Base-by-base conservation (phyloP, 805 yeast genomes). In the Yarrowia sp. region DNA sequence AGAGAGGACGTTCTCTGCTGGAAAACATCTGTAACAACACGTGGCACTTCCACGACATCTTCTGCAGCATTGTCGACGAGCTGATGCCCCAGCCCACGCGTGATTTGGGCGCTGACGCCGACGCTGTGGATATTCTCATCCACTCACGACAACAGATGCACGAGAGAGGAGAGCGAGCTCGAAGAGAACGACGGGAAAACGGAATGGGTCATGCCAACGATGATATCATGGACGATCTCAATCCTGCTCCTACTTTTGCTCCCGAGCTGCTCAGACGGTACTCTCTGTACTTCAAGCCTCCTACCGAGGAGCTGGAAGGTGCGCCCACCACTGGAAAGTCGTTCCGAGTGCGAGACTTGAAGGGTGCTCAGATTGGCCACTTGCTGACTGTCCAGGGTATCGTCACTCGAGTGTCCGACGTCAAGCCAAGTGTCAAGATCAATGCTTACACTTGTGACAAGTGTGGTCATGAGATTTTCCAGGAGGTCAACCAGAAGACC, bases 401-500 rank as follows among this genome's bases (percentile, higher is more conserved):
- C 69, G 91, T 93, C 59, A 95, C 98, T 9, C 82, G 99, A 69
- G 97, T 92, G 5, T 88, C 96, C 1, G 99, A 95, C 75, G 99
- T 95, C 48, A 93, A 92, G 75, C 99, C 99, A 4, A 81, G 90
- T 6, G 90, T 95, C 8, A 80, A 84, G 67, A 98, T 95, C 63
- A 91, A 88, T 71, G 98, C 99, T 0, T 96, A 93, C 74, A 90
- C 98, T 7, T 95, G 99, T 78, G 99, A 95, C 74, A 89, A 89
- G 71, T 95, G 99, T 81, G 99, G 99, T 54, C 88, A 84, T 76
- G 99, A 95, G 77, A 86, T 91, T 62, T 95, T 96, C 81, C 98
- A 95, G 79, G 98, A 96, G 75, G 96, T 95, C 69, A 87, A 84
- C 68, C 79, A 92, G 19, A 85, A 86, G 73, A 86, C 89, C 48